phyloP scores from a whole-genome alignment of 2,329 filamentous ascomycete species.

The Claviceps capensis region DNA sequence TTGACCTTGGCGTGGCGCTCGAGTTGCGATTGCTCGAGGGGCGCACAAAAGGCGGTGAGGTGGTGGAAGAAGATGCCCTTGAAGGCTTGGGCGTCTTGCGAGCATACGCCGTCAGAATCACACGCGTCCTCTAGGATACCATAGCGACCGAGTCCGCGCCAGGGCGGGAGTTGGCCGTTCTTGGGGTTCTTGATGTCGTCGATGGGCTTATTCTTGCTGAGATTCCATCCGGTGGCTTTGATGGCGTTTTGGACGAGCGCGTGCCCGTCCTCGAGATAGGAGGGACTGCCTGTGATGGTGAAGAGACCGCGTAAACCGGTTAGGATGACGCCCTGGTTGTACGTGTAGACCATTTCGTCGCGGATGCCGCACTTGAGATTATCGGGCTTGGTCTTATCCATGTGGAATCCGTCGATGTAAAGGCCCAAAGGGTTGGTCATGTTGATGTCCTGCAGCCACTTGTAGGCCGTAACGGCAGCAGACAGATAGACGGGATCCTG shows the following conservation, averaged over 20 bases:
- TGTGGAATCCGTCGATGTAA: slow-evolving; percentile 81
- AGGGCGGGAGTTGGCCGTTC: slow-evolving; percentile 32
- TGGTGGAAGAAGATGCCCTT: slow-evolving; percentile 95
- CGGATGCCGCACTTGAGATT: slow-evolving; percentile 66
- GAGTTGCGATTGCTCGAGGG: slow-evolving; percentile 31
- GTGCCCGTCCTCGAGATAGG: slow-evolving; percentile 69
- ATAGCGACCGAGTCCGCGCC: slow-evolving; percentile 63
- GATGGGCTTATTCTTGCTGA: slow-evolving; percentile 26
- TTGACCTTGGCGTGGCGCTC: slow-evolving; percentile 6
- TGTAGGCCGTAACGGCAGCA: slow-evolving; percentile 64
- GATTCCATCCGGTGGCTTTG: slow-evolving; percentile 61
- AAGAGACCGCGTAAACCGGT: slow-evolving; percentile 71
- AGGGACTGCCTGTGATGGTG: slow-evolving; percentile 57
- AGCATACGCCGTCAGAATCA: slow-evolving; percentile 61
- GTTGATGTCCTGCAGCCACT: slow-evolving; percentile 64
- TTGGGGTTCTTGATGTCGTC: slow-evolving; percentile 24
- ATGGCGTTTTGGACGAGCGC: slow-evolving; percentile 62
- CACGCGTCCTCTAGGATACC: slow-evolving; percentile 79
- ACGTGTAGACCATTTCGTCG: slow-evolving; percentile 85
- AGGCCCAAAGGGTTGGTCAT: slow-evolving; percentile 69
- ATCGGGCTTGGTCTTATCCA: slow-evolving; percentile 45
- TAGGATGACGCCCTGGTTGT: slow-evolving; percentile 86
- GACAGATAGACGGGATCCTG: slow-evolving; percentile 53
- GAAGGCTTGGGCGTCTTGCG: slow-evolving; percentile 78
- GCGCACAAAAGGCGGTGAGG: slow-evolving; percentile 61